phyloP scores from a whole-genome alignment of 2,329 filamentous ascomycete species.

The Monosporascus sp. region DNA sequence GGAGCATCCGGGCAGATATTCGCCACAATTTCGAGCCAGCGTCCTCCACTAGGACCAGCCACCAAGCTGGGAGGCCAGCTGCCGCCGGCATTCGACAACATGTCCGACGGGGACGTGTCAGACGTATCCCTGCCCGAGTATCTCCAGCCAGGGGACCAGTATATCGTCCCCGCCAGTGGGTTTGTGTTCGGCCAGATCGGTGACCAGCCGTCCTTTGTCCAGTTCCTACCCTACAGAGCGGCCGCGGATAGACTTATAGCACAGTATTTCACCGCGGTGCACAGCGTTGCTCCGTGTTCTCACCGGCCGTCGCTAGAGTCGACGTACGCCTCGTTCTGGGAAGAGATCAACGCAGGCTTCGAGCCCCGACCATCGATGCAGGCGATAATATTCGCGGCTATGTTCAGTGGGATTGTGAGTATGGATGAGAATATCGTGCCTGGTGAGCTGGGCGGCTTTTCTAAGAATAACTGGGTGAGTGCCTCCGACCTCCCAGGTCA shows the following conservation, averaged over 20 bases:
- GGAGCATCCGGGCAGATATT: conserved; percentile 24
- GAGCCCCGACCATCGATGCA: conserved; percentile 62
- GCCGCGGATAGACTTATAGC: conserved; percentile 57
- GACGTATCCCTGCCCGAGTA: conserved; percentile 41
- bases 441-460: conserved; percentile 46
- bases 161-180: conserved; percentile 62
- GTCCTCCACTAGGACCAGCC: conserved; percentile 13
- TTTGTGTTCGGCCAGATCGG: conserved; percentile 58
- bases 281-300: conserved; percentile 62
- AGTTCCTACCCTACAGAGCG: conserved; percentile 54
- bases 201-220: conserved; percentile 46
- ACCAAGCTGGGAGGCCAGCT: conserved; percentile 14
- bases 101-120: conserved; percentile 15
- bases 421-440: conserved; percentile 51
- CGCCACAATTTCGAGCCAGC: conserved; percentile 26
- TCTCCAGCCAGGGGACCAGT: conserved; percentile 59
- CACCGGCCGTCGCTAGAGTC: conserved; percentile 63
- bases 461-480: conserved; percentile 51
- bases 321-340: conserved; percentile 62
- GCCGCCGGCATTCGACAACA: conserved; percentile 16
- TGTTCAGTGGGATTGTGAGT: conserved; percentile 66
- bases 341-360: conserved; percentile 49
- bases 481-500: neutral
- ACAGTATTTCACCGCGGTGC: conserved; percentile 64
- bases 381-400: conserved; percentile 62